Evolutionary conservation across 1,139 yeast species (phyloP), one percentile per base, ranked within the genome.

Genomic region (Saccharomycopsis crataegensis): DNA sequence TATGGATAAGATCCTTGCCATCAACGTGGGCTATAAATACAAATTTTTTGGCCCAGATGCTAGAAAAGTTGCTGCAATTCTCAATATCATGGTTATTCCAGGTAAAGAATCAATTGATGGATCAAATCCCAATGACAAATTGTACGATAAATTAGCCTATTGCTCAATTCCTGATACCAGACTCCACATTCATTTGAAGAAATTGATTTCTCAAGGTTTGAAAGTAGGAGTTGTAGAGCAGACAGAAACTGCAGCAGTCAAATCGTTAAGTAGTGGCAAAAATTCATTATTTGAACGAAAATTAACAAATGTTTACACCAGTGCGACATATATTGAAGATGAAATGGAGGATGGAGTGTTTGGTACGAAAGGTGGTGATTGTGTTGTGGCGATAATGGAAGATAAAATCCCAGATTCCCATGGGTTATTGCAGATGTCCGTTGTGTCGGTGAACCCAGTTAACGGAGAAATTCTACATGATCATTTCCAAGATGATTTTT

Each of bases 1-100:
- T 64, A 65, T 67, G 49, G 96, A 88, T 59, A 86, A 87, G 48
- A 62, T 93, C 1, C 71, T 93, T 7, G 82, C 93, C 0, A 76
- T 93, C 31, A 94, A 93, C 64, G 94, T 87, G 8, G 99, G 99
- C 0, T 93, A 93, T 69, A 89, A 89, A 67, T 93, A 82, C 70
- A 86, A 86, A 63, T 82, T 90, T 57, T 89, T 81, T 65, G 96
- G 96, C 0, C 77, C 81, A 53, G 97, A 91, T 69, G 98, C 98
- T 0, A 73, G 71, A 16, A 72, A 71, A 2, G 96, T 84, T 0
- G 76, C 96, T 8, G 69, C 73, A 51, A 74, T 84, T 12, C 68
- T 89, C 43, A 83, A 86, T 58, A 84, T 87, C 52, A 83, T 83
- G 81, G 71, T 84, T 33, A 75, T 88, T 1, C 84, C 86, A 0